A percentile compares a stretch with the other conserved stretches of the same genome.
These are phyloP conservation scores for Nadsonia fulvescens DNA, from an alignment of 805 yeast species.

Conservation along the genomic window DNA sequence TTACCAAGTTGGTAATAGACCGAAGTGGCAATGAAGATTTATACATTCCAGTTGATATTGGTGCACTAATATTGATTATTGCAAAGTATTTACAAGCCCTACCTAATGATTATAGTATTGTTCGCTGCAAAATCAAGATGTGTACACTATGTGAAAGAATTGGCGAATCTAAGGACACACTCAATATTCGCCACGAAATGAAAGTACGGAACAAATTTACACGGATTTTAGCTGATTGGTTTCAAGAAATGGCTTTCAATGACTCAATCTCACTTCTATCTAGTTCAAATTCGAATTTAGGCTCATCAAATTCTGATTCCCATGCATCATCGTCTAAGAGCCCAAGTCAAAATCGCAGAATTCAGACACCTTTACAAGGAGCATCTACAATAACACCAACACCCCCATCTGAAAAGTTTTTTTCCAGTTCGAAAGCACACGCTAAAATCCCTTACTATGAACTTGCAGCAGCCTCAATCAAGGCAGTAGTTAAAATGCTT, in stretches of 20 bases:
- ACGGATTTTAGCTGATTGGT: constrained; percentile 13
- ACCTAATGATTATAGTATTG: constrained; percentile 6
- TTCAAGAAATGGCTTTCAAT: no score
- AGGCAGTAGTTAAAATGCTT: no score
- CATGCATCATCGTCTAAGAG: no score
- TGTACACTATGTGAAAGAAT: constrained; percentile 13
- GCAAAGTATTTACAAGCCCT: constrained; percentile 8
- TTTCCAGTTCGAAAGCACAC: no score
- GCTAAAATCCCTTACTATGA: no score
- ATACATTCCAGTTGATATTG: constrained; percentile 12
- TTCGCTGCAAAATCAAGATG: constrained; percentile 10
- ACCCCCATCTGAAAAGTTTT: no score
- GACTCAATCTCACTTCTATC: constrained; percentile 1
- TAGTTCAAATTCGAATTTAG: background rate
- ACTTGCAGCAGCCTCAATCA: no score
- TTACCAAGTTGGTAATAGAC: constrained; percentile 11
- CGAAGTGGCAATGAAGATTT: constrained; percentile 12
- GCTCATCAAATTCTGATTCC: no score
- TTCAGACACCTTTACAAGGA: constrained; percentile 3
- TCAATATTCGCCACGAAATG: constrained; percentile 11
- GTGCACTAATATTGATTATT: constrained; percentile 11
- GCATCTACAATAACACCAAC: no score
- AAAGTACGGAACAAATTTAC: constrained; percentile 12
- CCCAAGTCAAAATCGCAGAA: constrained; percentile 7
- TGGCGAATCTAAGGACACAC: constrained; percentile 10